Conservation (phyloP, 2,329 filamentous ascomycete species). For the Colletotrichum sp. region DNA sequence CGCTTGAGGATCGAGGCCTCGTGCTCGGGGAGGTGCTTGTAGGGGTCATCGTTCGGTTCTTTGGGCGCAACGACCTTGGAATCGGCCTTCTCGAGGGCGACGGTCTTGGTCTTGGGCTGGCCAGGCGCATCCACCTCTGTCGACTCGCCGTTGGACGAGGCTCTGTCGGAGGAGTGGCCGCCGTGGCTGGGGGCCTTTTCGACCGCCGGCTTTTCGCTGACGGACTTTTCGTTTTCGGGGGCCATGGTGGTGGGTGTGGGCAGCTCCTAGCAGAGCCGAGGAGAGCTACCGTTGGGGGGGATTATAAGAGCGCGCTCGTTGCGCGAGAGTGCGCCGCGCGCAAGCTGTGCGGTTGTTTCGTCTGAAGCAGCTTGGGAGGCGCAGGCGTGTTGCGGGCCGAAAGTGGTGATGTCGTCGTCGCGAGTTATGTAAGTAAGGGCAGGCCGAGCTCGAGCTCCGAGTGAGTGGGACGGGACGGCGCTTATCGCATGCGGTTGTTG, state of each 20-base stretch:
- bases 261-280: not conserved
- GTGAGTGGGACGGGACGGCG: not conserved
- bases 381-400: not conserved
- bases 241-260: not conserved
- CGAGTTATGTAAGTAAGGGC: not conserved
- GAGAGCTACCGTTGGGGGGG: not conserved
- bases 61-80: conserved; percentile 40
- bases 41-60: conserved; percentile 57
- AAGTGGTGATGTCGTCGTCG: conserved; percentile 1
- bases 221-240: conserved; percentile 7
- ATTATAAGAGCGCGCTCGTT: not conserved
- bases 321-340: conserved; percentile 10
- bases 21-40: conserved; percentile 65
- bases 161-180: conserved; percentile 28
- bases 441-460: not conserved
- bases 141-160: conserved; percentile 41
- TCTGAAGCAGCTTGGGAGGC: not conserved
- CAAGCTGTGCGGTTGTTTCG: not conserved
- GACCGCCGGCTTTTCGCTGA: not conserved
- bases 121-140: conserved; percentile 22
- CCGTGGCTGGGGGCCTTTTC: conserved; percentile 29
- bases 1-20: conserved; percentile 71
- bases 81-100: conserved; percentile 45
- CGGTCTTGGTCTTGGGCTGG: conserved; percentile 21
- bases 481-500: not conserved